Evolutionary conservation across 257 asterid genomes (phyloP).

Genomic region (Galeopsis tetrahit): DNA sequence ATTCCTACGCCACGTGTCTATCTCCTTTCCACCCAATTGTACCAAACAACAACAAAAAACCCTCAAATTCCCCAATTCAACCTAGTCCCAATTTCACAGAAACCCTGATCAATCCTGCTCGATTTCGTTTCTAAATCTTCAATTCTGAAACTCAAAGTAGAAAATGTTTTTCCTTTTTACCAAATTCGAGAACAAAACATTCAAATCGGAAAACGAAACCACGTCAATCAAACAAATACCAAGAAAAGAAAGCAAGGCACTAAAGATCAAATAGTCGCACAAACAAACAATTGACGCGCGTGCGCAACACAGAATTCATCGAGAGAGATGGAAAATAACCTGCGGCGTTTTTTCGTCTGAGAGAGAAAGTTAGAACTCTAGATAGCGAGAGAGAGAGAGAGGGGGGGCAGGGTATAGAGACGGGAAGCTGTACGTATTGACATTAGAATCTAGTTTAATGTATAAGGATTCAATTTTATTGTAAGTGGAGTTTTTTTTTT

Average conservation of each 20-base stretch:
- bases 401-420: neutral
- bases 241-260: neutral
- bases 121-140: conserved; percentile 29
- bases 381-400: neutral
- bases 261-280: neutral
- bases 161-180: neutral
- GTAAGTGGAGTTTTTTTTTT: too few species aligned
- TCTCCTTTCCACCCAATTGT: conserved; percentile 28
- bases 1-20: neutral
- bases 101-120: conserved; percentile 24
- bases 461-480: too few species aligned
- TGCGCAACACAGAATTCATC: neutral
- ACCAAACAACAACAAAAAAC: neutral
- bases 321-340: conserved; percentile 16
- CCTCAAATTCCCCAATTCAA: neutral
- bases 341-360: conserved; percentile 31
- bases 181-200: conserved; percentile 18
- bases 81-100: conserved; percentile 27
- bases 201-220: conserved; percentile 37
- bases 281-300: conserved; percentile 1
- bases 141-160: conserved; percentile 32
- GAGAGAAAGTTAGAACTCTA: neutral
- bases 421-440: neutral
- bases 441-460: too few species aligned
- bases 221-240: conserved; percentile 23